Evolutionary conservation across 441 rosid genomes (phyloP).

Genomic region (Rhodomyrtus psidioides): DNA sequence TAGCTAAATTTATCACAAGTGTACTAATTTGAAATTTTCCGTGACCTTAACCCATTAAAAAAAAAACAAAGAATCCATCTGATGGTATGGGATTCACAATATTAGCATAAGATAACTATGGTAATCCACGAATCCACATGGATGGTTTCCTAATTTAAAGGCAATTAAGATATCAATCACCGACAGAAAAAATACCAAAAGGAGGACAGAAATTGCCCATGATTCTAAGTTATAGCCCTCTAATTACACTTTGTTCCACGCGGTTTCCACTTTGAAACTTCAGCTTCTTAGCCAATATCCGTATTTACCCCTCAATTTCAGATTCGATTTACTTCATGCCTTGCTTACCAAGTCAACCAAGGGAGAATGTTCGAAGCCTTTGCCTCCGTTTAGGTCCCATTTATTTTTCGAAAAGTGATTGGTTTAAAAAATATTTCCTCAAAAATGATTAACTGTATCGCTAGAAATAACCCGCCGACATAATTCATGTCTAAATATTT

Average conservation of each 20-base stretch:
- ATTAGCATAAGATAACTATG: background rate
- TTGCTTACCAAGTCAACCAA: background rate
- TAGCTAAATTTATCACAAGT: too few species aligned
- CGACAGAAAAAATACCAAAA: background rate
- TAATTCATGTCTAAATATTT: background rate
- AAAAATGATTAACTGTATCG: background rate
- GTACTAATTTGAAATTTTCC: too few species aligned
- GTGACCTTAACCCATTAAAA: background rate
- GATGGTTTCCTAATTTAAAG: background rate
- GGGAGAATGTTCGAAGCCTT: background rate
- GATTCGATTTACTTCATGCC: background rate
- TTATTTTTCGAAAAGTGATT: background rate
- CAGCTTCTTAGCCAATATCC: background rate
- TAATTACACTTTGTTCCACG: background rate
- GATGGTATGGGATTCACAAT: background rate
- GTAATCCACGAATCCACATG: background rate
- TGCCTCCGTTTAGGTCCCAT: background rate
- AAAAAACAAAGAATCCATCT: background rate
- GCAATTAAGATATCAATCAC: background rate
- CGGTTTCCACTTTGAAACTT: background rate
- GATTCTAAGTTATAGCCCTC: too few species aligned
- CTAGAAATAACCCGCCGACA: background rate
- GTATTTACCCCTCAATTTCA: background rate
- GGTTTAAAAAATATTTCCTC: background rate
- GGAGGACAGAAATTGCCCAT: background rate